These are phyloP conservation scores for Dalbergia cochinchinensis DNA, from an alignment of 306 rosid species.

Conservation along the genomic window DNA sequence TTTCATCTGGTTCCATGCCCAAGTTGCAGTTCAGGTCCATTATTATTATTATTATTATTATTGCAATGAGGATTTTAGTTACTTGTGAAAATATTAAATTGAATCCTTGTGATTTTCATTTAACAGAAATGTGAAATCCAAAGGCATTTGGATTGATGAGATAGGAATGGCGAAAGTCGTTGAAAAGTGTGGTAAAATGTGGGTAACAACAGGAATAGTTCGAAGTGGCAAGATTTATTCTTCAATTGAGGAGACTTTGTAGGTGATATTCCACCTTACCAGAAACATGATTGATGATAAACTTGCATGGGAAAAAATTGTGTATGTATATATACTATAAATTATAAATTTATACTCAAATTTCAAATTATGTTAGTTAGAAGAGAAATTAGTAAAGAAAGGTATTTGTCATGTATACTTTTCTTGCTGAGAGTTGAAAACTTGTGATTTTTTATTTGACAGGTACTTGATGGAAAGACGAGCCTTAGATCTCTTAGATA, in stretches of 20 bases:
- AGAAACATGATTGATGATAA: not conserved
- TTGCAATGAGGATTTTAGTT: not conserved
- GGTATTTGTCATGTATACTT: not conserved
- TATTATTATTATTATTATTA: not conserved
- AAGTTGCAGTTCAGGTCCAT: slow-evolving; percentile 75
- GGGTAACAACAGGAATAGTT: slow-evolving; percentile 78
- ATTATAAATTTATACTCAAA: not conserved
- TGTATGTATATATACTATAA: not conserved
- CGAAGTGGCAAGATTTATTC: slow-evolving; percentile 65
- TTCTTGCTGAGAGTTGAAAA: slow-evolving; percentile 21
- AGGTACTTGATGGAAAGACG: slow-evolving; percentile 86
- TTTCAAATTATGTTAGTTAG: not conserved
- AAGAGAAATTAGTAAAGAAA: slow-evolving; percentile 13
- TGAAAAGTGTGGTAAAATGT: slow-evolving; percentile 70
- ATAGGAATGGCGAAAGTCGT: slow-evolving; percentile 73
- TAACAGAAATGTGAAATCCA: slow-evolving; percentile 61
- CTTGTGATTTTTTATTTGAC: slow-evolving; percentile 42
- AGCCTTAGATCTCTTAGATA: slow-evolving; percentile 62
- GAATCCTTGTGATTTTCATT: not conserved
- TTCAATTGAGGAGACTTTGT: slow-evolving; percentile 83
- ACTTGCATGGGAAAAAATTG: not conserved
- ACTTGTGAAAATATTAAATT: not conserved
- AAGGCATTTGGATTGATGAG: slow-evolving; percentile 65
- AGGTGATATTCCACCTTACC: slow-evolving; percentile 52
- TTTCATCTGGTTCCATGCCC: slow-evolving; percentile 54